Conservation (phyloP, 441 rosid genomes). For the Pelargonium myrrhifolium region DNA sequence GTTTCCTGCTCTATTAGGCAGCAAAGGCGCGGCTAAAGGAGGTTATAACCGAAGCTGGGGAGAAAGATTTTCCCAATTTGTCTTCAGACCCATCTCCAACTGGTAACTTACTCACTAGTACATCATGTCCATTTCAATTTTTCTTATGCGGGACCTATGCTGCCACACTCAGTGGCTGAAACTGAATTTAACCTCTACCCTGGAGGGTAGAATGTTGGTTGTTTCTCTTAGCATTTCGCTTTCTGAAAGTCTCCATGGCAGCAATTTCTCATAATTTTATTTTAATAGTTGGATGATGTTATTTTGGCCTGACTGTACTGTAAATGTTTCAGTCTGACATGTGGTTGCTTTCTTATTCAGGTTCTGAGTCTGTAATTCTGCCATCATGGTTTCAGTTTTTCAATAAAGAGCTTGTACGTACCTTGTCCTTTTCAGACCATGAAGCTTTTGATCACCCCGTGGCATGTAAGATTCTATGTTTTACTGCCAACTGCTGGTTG, state of each 20-base stretch:
- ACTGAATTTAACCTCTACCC: slow-evolving; percentile 1
- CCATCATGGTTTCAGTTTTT: slow-evolving; percentile 89
- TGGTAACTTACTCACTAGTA: slow-evolving; percentile 51
- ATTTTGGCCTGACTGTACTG: slow-evolving; percentile 3
- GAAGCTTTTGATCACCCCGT: slow-evolving; percentile 99
- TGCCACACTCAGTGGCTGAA: background rate
- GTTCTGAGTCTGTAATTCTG: slow-evolving; percentile 56
- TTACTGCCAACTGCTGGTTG: slow-evolving; percentile 19
- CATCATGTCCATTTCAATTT: slow-evolving; percentile 24
- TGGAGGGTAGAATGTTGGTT: slow-evolving; percentile 6
- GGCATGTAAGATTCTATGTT: slow-evolving; percentile 62
- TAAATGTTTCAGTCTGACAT: slow-evolving; percentile 19
- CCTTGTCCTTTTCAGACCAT: slow-evolving; percentile 79
- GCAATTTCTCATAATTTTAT: too few relatives aligned
- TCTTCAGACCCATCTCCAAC: slow-evolving; percentile 54
- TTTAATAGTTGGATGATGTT: background rate
- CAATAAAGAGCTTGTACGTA: slow-evolving; percentile 65
- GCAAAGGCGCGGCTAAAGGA: slow-evolving; percentile 72
- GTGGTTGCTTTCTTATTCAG: slow-evolving; percentile 37
- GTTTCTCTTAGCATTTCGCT: background rate
- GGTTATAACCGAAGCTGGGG: slow-evolving; percentile 72
- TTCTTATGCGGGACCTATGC: slow-evolving; percentile 6
- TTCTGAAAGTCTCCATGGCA: background rate
- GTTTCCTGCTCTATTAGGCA: slow-evolving; percentile 39
- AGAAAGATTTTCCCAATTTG: slow-evolving; percentile 45